These are phyloP conservation scores for Quercus mongolica DNA, from an alignment of 306 rosid species.

Conservation along the genomic window DNA sequence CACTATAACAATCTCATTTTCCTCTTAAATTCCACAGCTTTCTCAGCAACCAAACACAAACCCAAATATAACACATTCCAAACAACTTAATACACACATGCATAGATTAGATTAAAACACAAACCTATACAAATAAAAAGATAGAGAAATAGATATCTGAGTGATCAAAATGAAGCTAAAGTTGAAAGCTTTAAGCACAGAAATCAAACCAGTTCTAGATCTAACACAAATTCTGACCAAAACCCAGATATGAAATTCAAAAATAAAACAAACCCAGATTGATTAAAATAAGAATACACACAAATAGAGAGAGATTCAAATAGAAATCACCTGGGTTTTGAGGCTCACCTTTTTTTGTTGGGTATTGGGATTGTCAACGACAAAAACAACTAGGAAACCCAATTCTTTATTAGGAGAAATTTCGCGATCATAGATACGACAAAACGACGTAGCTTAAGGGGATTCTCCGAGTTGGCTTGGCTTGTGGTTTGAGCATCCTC, in stretches of 20 bases:
- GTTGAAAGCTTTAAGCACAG: not conserved
- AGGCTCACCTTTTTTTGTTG: not conserved
- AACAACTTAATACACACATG: not conserved
- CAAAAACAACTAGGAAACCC: not conserved
- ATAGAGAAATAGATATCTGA: not conserved
- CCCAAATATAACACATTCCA: not conserved
- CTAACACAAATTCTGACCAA: not conserved
- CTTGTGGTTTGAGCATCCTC: conserved; percentile 1
- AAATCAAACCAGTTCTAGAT: not conserved
- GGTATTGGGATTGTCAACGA: not conserved
- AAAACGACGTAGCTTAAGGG: conserved; percentile 22
- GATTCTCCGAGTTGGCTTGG: not conserved
- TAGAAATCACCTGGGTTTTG: conserved; percentile 5
- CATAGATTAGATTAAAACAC: not conserved
- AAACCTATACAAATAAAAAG: not conserved
- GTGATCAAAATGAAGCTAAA: not conserved
- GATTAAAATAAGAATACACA: not conserved
- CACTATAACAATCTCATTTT: not conserved
- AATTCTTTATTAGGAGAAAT: not conserved
- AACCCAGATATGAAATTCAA: not conserved
- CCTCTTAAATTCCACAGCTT: not conserved
- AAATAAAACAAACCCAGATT: not conserved
- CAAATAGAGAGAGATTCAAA: not conserved
- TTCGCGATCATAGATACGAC: conserved; percentile 18
- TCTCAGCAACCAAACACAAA: not conserved